Percentiles rank a stretch among this genome's conserved stretches.
Evolutionary conservation across 2,329 filamentous ascomycete species (phyloP).

Genomic region (Aureobasidium pullulans): DNA sequence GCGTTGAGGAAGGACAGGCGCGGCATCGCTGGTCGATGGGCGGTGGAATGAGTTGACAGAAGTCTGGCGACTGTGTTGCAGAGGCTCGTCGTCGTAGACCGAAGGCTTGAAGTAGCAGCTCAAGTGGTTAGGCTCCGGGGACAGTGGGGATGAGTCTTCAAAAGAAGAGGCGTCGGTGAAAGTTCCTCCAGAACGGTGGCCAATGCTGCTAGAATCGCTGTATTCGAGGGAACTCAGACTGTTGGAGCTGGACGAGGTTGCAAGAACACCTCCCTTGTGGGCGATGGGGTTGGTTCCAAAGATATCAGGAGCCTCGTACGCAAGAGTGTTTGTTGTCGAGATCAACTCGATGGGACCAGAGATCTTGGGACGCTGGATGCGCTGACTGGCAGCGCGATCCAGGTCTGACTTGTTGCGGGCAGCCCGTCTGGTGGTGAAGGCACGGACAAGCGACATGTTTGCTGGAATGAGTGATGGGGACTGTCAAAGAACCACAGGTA

Average conservation of each 20-base stretch:
- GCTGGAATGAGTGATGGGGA: background rate
- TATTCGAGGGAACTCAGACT: slow-evolving; percentile 58
- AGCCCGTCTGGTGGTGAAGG: slow-evolving; percentile 61
- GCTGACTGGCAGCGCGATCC: slow-evolving; percentile 41
- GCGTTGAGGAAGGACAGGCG: slow-evolving; percentile 67
- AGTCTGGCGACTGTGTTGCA: slow-evolving; percentile 7
- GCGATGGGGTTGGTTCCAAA: slow-evolving; percentile 24
- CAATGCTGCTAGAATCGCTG: slow-evolving; percentile 55
- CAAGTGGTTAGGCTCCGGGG: slow-evolving; percentile 48
- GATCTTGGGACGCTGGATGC: slow-evolving; percentile 59
- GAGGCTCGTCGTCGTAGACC: slow-evolving; percentile 22
- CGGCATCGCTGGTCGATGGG: slow-evolving; percentile 39
- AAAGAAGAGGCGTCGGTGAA: slow-evolving; percentile 58
- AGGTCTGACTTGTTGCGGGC: slow-evolving; percentile 47
- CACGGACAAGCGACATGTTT: slow-evolving; percentile 57
- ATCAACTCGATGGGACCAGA: slow-evolving; percentile 80
- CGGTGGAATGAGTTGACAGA: slow-evolving; percentile 18
- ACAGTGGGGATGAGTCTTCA: slow-evolving; percentile 33
- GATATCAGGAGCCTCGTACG: slow-evolving; percentile 88
- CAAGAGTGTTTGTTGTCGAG: slow-evolving; percentile 93
- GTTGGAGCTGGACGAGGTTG: slow-evolving; percentile 31
- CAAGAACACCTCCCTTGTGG: slow-evolving; percentile 20
- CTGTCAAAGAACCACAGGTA: background rate
- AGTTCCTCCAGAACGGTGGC: slow-evolving; percentile 55
- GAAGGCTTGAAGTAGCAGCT: slow-evolving; percentile 52